Conservation (phyloP, 192 early-diverging fungal genomes). For the Rhizophagus clarus region DNA sequence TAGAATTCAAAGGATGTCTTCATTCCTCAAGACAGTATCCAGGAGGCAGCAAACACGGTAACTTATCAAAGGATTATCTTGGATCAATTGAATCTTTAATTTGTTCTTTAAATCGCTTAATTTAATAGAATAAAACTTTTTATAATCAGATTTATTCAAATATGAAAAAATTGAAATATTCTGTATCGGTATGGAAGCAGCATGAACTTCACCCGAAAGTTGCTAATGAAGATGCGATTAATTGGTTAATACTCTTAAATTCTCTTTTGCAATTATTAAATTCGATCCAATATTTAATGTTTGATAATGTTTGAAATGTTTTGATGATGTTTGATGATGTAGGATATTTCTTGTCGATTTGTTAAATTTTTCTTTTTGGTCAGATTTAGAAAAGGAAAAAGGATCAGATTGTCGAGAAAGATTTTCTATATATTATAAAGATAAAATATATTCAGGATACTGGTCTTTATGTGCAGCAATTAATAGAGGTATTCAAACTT, state of each 20-base stretch:
- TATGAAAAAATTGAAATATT: constrained; percentile 64
- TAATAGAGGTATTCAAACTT: constrained; percentile 55
- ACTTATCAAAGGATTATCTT: background rate
- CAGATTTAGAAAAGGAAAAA: constrained; percentile 54
- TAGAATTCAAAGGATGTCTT: background rate
- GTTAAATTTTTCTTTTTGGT: constrained; percentile 89
- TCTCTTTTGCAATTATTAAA: background rate
- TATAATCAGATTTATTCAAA: background rate
- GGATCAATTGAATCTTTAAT: too few species aligned
- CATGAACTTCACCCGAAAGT: constrained; percentile 56
- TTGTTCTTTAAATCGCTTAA: background rate
- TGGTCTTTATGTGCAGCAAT: constrained; percentile 82
- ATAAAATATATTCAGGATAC: constrained; percentile 69
- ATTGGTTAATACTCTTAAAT: constrained; percentile 46
- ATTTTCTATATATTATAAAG: constrained; percentile 63
- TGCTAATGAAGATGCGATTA: constrained; percentile 55
- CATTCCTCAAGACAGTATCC: background rate
- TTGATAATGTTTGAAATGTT: background rate
- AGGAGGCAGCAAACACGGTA: background rate
- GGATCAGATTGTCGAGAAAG: constrained; percentile 45
- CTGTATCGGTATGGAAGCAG: constrained; percentile 62
- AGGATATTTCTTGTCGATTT: constrained; percentile 84
- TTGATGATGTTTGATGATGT: background rate
- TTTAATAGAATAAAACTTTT: background rate
- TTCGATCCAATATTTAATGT: too few species aligned